Evolutionary conservation across 2,329 filamentous ascomycete species (phyloP), one percentile per base, ranked within the genome.

Genomic region (Botrytis byssoidea): DNA sequence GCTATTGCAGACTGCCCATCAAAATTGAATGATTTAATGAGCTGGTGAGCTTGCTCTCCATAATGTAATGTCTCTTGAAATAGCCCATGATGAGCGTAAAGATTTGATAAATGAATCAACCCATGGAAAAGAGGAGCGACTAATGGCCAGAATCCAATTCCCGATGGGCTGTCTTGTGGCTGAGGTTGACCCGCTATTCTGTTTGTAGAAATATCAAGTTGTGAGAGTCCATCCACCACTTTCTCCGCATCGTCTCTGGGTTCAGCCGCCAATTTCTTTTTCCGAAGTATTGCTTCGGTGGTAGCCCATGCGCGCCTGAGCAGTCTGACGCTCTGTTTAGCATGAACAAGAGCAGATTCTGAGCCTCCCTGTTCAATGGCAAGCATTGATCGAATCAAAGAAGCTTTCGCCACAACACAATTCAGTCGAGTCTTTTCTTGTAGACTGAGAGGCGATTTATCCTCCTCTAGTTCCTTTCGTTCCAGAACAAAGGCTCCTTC

Each of bases 21-120:
- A 42, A 79, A 80, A 32, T 77, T 74, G 16, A 79, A 74, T 32
- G 77, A 74, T 48, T 79, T 77, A 32, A 93, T 93, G 74, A 97
- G 88, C 79, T 92, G 93, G 71, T 92, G 86, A 0, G 94, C 94
- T 78, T 96, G 92, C 77, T 98, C 92, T 1, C 92, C 91, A 77
- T 97, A 97, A 81, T 95, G 96, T 0, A 95, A 84, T 2, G 95
- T 95, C 81, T 98, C 95, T 74, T 93, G 91, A 76, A 94, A 93
- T 83, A 97, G 88, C 42, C 96, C 96, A 76, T 96, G 88, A 76
- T 97, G 92, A 1, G 92, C 90, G 78, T 95, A 97, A 1, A 97
- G 85, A 6, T 88, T 87, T 0, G 94, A 94, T 4, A 97, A 87
- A 74, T 94, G 91, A 74, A 91, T 83, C 22, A 97, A 85, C 73